phyloP scores from a whole-genome alignment of 768 basidiomycete genomes.

The Tephrocybe sp. region DNA sequence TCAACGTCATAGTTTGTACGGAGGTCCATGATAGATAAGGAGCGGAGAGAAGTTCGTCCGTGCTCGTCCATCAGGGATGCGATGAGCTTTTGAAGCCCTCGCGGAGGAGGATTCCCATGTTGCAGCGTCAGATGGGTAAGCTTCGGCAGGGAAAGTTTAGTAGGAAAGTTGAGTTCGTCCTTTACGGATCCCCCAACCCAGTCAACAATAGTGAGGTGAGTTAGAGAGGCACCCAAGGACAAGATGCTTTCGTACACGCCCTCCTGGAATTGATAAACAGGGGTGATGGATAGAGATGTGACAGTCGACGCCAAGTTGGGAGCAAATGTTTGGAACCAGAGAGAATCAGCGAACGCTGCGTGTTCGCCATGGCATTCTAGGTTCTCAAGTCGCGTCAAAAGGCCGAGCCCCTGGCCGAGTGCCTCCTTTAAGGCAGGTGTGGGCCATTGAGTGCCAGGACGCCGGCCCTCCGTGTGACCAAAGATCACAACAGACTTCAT shows the following conservation, averaged over 20 bases:
- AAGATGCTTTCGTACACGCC: constrained; percentile 4
- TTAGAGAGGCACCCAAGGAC: constrained; percentile 4
- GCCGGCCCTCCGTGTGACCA: constrained; percentile 5
- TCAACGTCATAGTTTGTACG: constrained; percentile 7
- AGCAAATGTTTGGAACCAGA: constrained; percentile 4
- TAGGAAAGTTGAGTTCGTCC: constrained; percentile 5
- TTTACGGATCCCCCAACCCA: constrained; percentile 1
- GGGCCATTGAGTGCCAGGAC: constrained; percentile 5
- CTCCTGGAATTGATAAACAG: constrained; percentile 3
- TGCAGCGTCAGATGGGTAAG: constrained; percentile 6
- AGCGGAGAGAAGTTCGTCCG: constrained; percentile 5
- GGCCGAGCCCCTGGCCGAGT: constrained; percentile 8
- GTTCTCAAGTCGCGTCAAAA: constrained; percentile 7
- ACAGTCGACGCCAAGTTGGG: constrained; percentile 4
- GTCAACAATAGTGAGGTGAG: constrained; percentile 7
- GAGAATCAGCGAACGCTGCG: constrained; percentile 3
- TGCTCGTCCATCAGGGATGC: constrained; percentile 5
- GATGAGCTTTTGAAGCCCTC: constrained; percentile 5
- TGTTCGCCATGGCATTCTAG: constrained; percentile 10
- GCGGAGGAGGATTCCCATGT: constrained; percentile 2
- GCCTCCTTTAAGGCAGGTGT: constrained; percentile 5
- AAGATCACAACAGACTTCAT: constrained; percentile 7
- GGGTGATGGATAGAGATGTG: constrained; percentile 4
- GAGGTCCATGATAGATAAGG: constrained; percentile 4
- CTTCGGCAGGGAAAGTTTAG: not conserved